phyloP scores from a whole-genome alignment of 257 asterid species.

The Solanum megistacrolobum region DNA sequence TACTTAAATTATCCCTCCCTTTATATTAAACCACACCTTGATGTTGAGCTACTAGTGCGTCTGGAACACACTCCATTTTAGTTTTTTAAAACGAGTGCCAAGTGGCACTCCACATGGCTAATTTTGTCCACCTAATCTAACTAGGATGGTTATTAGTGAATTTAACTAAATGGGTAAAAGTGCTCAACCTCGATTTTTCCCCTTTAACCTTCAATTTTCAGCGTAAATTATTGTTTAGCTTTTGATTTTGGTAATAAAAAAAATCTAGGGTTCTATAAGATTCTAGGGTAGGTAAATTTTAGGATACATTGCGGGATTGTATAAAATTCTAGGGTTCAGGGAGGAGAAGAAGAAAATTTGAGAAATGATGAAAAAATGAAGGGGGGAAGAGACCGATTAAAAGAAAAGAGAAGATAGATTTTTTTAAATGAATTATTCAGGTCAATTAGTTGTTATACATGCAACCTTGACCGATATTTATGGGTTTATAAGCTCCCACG shows the following conservation, averaged over 20 bases:
- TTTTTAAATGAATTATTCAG: neutral
- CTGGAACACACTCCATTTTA: neutral
- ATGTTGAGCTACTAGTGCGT: neutral
- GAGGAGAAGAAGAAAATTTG: neutral
- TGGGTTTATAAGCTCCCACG: neutral
- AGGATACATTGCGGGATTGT: neutral
- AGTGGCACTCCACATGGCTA: neutral
- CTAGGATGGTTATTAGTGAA: neutral
- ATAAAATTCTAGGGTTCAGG: neutral
- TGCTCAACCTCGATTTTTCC: neutral
- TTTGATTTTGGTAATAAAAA: neutral
- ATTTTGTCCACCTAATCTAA: neutral
- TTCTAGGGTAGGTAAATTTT: neutral
- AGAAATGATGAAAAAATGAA: neutral
- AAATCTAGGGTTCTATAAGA: neutral
- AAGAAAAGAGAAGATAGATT: neutral
- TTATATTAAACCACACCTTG: neutral
- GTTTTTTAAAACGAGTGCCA: neutral
- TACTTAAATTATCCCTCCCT: neutral
- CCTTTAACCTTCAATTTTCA: neutral
- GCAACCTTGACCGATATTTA: neutral
- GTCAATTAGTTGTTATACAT: neutral
- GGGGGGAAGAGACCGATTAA: neutral
- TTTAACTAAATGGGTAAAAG: neutral
- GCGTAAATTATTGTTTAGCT: neutral